These are phyloP conservation scores for Aschersonia sp. DNA, from an alignment of 2,329 filamentous ascomycete genomes.

Conservation along the genomic window DNA sequence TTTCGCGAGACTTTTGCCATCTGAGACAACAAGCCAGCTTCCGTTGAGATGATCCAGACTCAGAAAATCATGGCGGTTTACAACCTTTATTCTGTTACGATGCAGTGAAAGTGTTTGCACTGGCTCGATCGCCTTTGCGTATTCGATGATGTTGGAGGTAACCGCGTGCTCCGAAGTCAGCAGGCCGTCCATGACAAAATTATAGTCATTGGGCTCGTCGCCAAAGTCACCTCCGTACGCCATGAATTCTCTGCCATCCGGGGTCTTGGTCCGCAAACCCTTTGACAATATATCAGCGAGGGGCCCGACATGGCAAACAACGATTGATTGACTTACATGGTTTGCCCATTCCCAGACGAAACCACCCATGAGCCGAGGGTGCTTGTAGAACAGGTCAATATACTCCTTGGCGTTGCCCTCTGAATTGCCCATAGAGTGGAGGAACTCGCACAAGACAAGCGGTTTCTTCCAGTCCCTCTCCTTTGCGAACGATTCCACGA, in stretches of 20 bases:
- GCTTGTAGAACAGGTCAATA: constrained; percentile 46
- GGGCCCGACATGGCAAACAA: background rate
- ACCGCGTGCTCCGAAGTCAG: constrained; percentile 30
- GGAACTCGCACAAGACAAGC: constrained; percentile 40
- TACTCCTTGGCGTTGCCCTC: constrained; percentile 55
- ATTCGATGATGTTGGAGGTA: constrained; percentile 35
- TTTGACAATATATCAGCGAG: constrained; percentile 1
- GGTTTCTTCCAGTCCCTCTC: constrained; percentile 36
- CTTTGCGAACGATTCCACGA: constrained; percentile 23
- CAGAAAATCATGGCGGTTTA: constrained; percentile 41
- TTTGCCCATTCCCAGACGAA: constrained; percentile 53
- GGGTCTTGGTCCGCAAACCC: constrained; percentile 26
- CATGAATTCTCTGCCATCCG: constrained; percentile 31
- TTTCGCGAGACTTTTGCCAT: constrained; percentile 18
- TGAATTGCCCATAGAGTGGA: constrained; percentile 58
- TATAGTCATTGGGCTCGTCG: constrained; percentile 43
- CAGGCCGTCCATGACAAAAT: constrained; percentile 45
- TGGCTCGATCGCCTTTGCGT: constrained; percentile 44
- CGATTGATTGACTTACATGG: constrained; percentile 17
- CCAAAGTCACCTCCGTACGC: constrained; percentile 49
- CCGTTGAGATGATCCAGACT: constrained; percentile 34
- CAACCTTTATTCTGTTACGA: constrained; percentile 26
- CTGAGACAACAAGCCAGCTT: constrained; percentile 25
- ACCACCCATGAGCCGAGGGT: constrained; percentile 39
- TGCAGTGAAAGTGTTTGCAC: constrained; percentile 33